Percentiles rank a stretch among this genome's conserved stretches.
Conservation (phyloP, 768 basidiomycete genomes). For the Boletus speciosus region DNA sequence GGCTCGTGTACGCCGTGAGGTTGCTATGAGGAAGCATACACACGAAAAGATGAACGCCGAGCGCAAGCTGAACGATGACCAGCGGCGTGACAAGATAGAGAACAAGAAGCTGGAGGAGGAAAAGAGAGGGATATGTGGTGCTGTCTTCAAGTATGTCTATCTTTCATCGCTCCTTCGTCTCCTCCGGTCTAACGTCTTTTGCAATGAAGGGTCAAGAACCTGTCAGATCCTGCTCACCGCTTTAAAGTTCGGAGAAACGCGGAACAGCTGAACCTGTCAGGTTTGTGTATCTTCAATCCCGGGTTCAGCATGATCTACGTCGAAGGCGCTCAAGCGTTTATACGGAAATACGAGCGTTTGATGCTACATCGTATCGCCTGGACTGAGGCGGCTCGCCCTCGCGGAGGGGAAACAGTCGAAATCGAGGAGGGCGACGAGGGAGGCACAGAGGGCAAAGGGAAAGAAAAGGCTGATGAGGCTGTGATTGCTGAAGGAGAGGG, state of each 20-base stretch:
- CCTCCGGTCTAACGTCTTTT: background rate
- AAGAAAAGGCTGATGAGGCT: constrained; percentile 34
- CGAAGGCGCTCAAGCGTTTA: constrained; percentile 83
- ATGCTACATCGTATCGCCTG: constrained; percentile 88
- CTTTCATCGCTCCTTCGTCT: background rate
- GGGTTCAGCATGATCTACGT: constrained; percentile 89
- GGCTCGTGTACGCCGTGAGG: constrained; percentile 90
- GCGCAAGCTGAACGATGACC: constrained; percentile 89
- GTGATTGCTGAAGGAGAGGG: constrained; percentile 12
- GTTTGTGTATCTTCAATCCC: constrained; percentile 88
- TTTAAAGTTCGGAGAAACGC: constrained; percentile 98
- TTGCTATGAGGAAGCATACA: constrained; percentile 79
- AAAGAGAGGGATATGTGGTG: constrained; percentile 75
- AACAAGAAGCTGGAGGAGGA: constrained; percentile 85
- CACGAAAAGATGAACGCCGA: constrained; percentile 95
- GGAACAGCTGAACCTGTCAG: constrained; percentile 83
- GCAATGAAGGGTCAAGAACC: constrained; percentile 67
- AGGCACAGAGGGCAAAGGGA: constrained; percentile 27
- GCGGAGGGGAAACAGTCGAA: constrained; percentile 70
- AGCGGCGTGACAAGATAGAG: constrained; percentile 83
- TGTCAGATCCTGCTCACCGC: constrained; percentile 89
- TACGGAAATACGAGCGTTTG: constrained; percentile 83
- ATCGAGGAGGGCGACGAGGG: constrained; percentile 50
- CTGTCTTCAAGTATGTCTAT: constrained; percentile 82
- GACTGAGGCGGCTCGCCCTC: constrained; percentile 86